These are phyloP conservation scores for Leccinellum rugosiceps DNA, from an alignment of 768 basidiomycete species.

Conservation along the genomic window DNA sequence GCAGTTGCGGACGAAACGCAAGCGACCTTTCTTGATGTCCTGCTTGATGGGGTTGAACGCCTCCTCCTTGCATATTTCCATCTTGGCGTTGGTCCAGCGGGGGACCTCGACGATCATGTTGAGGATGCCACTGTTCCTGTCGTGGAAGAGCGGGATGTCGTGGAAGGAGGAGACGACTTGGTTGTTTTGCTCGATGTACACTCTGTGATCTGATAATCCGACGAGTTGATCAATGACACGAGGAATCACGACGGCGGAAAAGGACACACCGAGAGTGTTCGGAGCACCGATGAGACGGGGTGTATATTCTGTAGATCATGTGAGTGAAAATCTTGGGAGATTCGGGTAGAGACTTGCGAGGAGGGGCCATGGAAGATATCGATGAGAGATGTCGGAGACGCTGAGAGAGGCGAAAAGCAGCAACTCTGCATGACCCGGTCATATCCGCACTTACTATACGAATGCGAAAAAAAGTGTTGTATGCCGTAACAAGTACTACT, in stretches of 20 bases:
- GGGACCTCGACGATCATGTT: conserved; percentile 99
- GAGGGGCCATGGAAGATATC: conserved; percentile 41
- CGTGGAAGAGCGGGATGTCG: conserved; percentile 97
- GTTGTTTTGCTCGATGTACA: conserved; percentile 89
- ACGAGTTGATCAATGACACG: conserved; percentile 20
- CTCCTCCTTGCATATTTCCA: conserved; percentile 99
- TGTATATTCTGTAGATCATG: conserved; percentile 50
- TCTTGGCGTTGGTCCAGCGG: conserved; percentile 99
- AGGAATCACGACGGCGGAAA: conserved; percentile 3
- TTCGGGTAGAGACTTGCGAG: conserved; percentile 14
- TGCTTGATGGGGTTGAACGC: conserved; percentile 99
- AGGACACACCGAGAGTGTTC: conserved; percentile 82
- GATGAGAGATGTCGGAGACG: conserved; percentile 59
- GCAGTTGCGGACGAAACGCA: conserved; percentile 98
- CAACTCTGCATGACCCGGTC: conserved; percentile 19
- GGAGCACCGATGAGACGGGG: conserved; percentile 81
- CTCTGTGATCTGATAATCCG: conserved; percentile 94
- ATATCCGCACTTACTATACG: conserved; percentile 18
- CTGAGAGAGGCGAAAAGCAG: conserved; percentile 51
- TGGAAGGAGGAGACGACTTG: conserved; percentile 85
- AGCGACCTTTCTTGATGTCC: conserved; percentile 93
- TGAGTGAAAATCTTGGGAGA: conserved; percentile 2
- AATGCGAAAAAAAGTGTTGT: neutral
- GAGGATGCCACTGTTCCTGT: conserved; percentile 90
- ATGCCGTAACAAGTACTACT: neutral